Conservation (phyloP, 1,284 basidiomycete species). For the Naganishia sp. region DNA sequence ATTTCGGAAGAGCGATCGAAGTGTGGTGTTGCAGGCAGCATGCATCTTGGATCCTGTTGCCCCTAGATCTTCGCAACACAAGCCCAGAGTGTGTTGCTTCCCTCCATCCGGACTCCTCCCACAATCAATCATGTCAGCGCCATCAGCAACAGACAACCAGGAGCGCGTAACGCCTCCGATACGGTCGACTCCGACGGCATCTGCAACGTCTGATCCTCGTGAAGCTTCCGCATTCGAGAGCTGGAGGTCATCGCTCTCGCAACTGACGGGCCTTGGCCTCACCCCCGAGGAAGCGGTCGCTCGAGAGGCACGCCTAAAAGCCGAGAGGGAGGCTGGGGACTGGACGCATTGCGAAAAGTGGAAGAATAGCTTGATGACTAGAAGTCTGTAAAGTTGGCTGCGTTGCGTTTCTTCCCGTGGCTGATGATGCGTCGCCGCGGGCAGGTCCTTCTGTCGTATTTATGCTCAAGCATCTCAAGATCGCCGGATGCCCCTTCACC, state of each 20-base stretch:
- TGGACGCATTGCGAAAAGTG: conserved; percentile 57
- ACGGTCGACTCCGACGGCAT: not conserved
- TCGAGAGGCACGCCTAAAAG: conserved; percentile 37
- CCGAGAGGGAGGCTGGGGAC: conserved; percentile 47
- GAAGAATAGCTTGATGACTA: conserved; percentile 55
- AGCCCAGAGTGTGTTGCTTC: too few species aligned
- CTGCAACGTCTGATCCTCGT: not conserved
- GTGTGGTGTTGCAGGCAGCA: not conserved
- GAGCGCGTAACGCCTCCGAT: not conserved
- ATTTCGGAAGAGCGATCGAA: conserved; percentile 9
- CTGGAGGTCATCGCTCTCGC: conserved; percentile 51
- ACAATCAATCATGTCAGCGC: not conserved
- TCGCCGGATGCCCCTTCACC: conserved; percentile 67
- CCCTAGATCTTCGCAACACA: too few species aligned
- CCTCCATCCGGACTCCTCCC: too few species aligned
- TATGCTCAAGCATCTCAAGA: conserved; percentile 78
- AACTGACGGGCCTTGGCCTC: conserved; percentile 54
- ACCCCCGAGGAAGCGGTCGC: conserved; percentile 44
- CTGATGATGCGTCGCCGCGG: too few species aligned
- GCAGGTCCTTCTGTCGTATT: conserved; percentile 81
- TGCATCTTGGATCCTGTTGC: too few species aligned
- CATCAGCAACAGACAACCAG: not conserved
- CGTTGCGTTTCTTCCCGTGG: too few species aligned
- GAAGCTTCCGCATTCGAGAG: conserved; percentile 46
- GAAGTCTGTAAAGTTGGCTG: conserved; percentile 47